These are phyloP conservation scores for Rosa lucieae DNA, from an alignment of 306 rosid genomes.

Conservation along the genomic window DNA sequence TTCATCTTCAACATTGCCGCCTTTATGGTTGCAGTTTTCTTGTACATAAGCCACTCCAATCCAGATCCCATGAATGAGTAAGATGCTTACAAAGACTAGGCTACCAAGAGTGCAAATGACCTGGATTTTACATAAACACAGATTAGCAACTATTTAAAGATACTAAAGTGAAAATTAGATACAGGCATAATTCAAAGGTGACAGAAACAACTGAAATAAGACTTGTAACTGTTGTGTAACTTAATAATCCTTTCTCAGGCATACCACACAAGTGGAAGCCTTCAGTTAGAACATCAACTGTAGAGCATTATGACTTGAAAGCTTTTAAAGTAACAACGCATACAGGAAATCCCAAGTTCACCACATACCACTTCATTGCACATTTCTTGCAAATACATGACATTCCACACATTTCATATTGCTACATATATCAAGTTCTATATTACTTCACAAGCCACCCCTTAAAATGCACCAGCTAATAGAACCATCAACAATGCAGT, in stretches of 20 bases:
- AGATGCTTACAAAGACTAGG: conserved; percentile 69
- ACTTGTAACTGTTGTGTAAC: background rate
- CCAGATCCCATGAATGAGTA: conserved; percentile 75
- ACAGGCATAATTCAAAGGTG: background rate
- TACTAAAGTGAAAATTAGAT: background rate
- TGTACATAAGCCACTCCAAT: conserved; percentile 57
- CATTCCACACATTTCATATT: background rate
- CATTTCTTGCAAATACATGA: background rate
- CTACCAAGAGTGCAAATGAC: conserved; percentile 75
- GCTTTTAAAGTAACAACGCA: background rate
- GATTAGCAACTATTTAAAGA: background rate
- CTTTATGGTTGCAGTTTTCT: conserved; percentile 40
- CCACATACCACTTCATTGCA: background rate
- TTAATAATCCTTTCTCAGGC: background rate
- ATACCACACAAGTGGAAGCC: background rate
- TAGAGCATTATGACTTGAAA: background rate
- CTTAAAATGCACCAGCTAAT: background rate
- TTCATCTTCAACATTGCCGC: conserved; percentile 42
- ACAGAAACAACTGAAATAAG: background rate
- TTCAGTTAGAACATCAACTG: background rate
- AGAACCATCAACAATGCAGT: background rate
- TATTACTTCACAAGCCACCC: background rate
- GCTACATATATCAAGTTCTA: background rate
- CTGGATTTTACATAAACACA: conserved; percentile 33
- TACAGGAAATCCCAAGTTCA: background rate